phyloP scores from a whole-genome alignment of 768 basidiomycete genomes.

The Boletellus emodensis region DNA sequence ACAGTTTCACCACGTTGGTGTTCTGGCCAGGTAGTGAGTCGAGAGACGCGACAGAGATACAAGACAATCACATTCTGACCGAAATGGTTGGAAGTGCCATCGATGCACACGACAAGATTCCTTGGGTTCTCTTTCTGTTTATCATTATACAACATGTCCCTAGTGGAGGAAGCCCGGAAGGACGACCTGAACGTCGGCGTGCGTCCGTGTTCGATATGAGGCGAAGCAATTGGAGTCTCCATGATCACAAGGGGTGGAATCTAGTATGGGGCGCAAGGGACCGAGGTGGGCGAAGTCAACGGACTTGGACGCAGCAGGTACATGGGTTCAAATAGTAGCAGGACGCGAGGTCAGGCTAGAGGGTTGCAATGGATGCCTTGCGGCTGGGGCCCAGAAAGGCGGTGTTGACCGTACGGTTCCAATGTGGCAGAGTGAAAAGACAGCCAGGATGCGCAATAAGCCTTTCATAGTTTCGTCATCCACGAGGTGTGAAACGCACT shows the following conservation, averaged over 20 bases:
- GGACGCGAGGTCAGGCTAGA: not conserved
- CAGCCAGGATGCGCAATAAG: conserved; percentile 1
- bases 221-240: not conserved
- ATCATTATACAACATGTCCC: not conserved
- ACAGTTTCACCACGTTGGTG: conserved; percentile 36
- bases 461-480: conserved; percentile 1
- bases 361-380: not conserved
- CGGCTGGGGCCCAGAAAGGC: not conserved
- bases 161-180: not conserved
- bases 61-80: not conserved
- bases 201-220: not conserved
- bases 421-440: not conserved
- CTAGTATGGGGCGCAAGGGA: not conserved
- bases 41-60: not conserved
- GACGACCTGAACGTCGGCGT: not conserved
- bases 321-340: conserved; percentile 6
- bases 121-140: not conserved
- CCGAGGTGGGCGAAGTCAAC: not conserved
- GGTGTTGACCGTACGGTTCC: not conserved
- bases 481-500: conserved; percentile 4
- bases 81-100: not conserved
- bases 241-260: not conserved
- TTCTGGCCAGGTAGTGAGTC: conserved; percentile 25
- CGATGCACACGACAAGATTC: conserved; percentile 1
- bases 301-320: not conserved